Conservation (phyloP, 306 rosid species). For the Ammopiptanthus mongolicus region DNA sequence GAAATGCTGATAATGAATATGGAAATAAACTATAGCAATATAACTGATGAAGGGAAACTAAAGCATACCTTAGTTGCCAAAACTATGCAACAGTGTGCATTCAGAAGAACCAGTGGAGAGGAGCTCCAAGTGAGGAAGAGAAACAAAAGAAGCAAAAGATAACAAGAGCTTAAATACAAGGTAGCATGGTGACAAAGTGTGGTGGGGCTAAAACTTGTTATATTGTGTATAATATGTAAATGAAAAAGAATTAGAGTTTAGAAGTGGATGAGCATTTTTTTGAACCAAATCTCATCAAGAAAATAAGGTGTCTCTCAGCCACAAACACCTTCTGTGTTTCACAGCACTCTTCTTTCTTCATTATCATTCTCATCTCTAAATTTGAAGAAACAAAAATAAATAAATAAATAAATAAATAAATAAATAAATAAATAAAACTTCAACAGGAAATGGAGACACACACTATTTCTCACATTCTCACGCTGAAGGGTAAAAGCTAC, state of each 20-base stretch:
- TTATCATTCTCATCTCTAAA: slow-evolving; percentile 33
- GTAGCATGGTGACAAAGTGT: slow-evolving; percentile 34
- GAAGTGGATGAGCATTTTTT: slow-evolving; percentile 64
- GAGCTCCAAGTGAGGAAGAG: slow-evolving; percentile 24
- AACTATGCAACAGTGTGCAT: slow-evolving; percentile 44
- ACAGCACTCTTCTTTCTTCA: slow-evolving; percentile 31
- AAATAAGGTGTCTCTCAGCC: slow-evolving; percentile 43
- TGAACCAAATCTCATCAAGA: slow-evolving; percentile 56
- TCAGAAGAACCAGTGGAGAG: slow-evolving; percentile 33
- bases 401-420: not conserved
- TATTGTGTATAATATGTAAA: slow-evolving; percentile 9
- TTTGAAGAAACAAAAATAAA: not conserved
- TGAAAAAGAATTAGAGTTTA: not conserved
- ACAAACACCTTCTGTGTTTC: slow-evolving; percentile 64
- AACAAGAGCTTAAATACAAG: slow-evolving; percentile 23
- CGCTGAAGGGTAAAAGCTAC: not conserved
- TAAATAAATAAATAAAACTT: not conserved
- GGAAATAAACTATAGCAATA: not conserved
- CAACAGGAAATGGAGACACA: not conserved
- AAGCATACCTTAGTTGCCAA: slow-evolving; percentile 35
- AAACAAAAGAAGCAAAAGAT: slow-evolving; percentile 30
- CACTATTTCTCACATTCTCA: not conserved
- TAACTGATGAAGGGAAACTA: not conserved
- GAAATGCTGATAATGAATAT: slow-evolving; percentile 1
- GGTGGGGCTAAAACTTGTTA: slow-evolving; percentile 38